A percentile compares a stretch with the other conserved stretches of the same genome.
phyloP scores from a whole-genome alignment of 2,329 filamentous ascomycete genomes.

The Orbilia javanica region DNA sequence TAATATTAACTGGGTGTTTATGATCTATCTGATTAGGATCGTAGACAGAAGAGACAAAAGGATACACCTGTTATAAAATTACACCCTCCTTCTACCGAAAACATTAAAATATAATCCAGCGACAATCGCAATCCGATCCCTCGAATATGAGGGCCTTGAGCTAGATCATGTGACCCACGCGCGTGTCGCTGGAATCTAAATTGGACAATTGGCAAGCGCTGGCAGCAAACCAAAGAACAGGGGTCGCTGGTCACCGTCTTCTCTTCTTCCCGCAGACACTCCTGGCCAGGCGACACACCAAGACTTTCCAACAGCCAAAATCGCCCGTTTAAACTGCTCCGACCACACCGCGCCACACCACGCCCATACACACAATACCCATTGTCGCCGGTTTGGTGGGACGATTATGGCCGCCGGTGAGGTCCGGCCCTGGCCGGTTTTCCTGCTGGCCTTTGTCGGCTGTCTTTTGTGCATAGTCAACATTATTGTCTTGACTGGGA shows the following conservation, averaged over 20 bases:
- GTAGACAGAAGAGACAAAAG: too few species aligned
- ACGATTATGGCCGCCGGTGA: slow-evolving; percentile 18
- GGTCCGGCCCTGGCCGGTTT: slow-evolving; percentile 30
- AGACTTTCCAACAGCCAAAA: slow-evolving; percentile 7
- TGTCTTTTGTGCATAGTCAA: slow-evolving; percentile 15
- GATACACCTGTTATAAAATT: too few species aligned
- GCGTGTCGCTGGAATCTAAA: slow-evolving; percentile 1
- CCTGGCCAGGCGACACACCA: slow-evolving; percentile 1
- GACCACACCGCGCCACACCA: not conserved
- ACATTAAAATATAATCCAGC: too few species aligned
- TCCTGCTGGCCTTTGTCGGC: slow-evolving; percentile 22
- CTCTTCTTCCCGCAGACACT: not conserved
- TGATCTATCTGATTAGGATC: too few species aligned
- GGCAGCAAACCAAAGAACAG: not conserved
- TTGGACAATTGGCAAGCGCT: not conserved
- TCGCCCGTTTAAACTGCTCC: not conserved
- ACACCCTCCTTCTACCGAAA: too few species aligned
- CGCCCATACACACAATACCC: not conserved
- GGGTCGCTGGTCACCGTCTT: not conserved
- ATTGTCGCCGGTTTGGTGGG: slow-evolving; percentile 10
- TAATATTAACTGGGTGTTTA: too few species aligned
- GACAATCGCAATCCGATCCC: not conserved
- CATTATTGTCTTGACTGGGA: slow-evolving; percentile 13
- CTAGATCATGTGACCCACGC: slow-evolving; percentile 5
- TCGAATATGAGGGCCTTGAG: not conserved